Evolutionary conservation across 1,284 basidiomycete genomes (phyloP), one percentile per base, ranked within the genome.

Genomic region (Cutaneotrichosporon arboriforme): DNA sequence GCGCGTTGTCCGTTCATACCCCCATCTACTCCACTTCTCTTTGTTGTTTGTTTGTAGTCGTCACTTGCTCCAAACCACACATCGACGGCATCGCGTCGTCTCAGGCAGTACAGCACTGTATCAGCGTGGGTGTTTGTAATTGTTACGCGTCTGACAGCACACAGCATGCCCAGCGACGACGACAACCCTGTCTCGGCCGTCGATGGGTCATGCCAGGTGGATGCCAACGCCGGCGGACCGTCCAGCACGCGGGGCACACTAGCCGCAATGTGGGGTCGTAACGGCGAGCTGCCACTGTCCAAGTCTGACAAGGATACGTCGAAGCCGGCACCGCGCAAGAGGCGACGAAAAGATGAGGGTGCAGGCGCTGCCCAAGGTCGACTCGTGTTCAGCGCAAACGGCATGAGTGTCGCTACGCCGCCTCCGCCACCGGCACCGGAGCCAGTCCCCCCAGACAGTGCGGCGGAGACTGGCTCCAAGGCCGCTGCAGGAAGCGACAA

Each of bases 321-420:
- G 21, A 40, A 34, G 37, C 4, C 46, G 3, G 21, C 38, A 4
- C 46, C 31, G 15, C 54, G 58, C 35, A 59, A 59, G 51, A 36
- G 58, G 17, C 36, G 46, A 26, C 55, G 51, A 43, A 59, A 59
- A 42, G 57, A 55, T 9, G 22, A 46, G 12, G 43, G 23, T 5
- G 4, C 31, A 5, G 26, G 26, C 48, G 4, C 22, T 34, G 15
- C 26, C 10, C 54, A 59, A 31, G 58, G 38, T 1, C 45, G 49
- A 7, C 58, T 59, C 13, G 49, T 54, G 4, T 53, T 57, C 22
- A 33, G 46, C 18, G 52, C 44, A 7, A 22, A 47, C n/a, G 55
- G 52, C 0, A 34, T 57, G 17, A 52, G 37, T 8, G 48, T 50
- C 14, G 49, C 36, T 2, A 47, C 57, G 5, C 54, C 57, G 0